Percentiles rank a stretch among this genome's conserved stretches.
Conservation (phyloP, 2,329 filamentous ascomycete genomes). For the Clarireedia homoeocarpa region DNA sequence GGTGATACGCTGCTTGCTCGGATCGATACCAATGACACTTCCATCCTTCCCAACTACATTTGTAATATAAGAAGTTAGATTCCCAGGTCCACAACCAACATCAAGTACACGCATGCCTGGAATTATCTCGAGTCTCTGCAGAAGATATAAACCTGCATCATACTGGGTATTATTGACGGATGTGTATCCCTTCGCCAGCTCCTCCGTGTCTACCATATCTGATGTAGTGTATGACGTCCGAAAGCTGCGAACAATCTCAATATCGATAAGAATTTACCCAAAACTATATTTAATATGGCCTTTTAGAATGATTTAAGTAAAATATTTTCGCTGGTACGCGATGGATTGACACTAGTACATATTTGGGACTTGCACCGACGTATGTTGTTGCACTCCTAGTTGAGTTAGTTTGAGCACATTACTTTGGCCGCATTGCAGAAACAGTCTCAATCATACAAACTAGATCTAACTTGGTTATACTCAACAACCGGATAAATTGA, state of each 20-base stretch:
- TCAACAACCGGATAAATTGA: too few species aligned
- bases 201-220: conserved; percentile 11
- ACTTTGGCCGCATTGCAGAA: too few species aligned
- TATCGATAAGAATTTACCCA: too few species aligned
- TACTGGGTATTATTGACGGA: conserved; percentile 10
- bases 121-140: not conserved
- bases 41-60: not conserved
- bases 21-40: conserved; percentile 9
- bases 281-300: too few species aligned
- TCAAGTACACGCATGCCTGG: conserved; percentile 23
- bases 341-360: not conserved
- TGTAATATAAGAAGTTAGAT: conserved; percentile 21
- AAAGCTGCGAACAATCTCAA: too few species aligned
- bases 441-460: too few species aligned
- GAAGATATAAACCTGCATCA: conserved; percentile 8
- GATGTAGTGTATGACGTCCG: not conserved
- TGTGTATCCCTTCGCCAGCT: conserved; percentile 13
- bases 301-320: not conserved
- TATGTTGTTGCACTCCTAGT: not conserved
- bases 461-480: too few species aligned
- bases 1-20: conserved; percentile 9
- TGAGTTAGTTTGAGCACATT: not conserved
- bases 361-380: not conserved
- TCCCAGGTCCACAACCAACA: conserved; percentile 31
- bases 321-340: not conserved